Evolutionary conservation across 129 eudicot species (phyloP), one percentile per base, ranked within the genome.

Genomic region (Gnaphalium uliginosum): DNA sequence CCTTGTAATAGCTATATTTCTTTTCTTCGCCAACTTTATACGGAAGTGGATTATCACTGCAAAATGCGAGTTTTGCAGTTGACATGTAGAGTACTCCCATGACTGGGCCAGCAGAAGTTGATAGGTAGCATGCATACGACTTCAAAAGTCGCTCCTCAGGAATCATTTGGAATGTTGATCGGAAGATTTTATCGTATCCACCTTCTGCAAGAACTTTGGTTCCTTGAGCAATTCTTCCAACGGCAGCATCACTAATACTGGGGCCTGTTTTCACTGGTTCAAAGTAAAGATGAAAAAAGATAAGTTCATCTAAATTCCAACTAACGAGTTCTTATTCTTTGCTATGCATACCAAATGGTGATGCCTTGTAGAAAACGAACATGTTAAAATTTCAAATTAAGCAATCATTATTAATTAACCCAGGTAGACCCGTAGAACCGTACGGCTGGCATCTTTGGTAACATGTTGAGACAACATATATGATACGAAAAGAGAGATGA

Each of bases 201-300:
- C 96, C 92, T 78, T 86, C 92, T 57, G 96, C 83, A 25, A 89
- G 73, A 32, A 81, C 92, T 77, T 87, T 86, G 15, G 96, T 86
- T 46, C 88, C 88, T 39, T 87, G 86, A 24, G 86, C 88, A 60
- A 89, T 79, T 73, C 88, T 84, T 75, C 89, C 91, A 68, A 86
- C 78, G 8, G 95, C 87, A 22, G 95, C 85, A 79, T 78, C 91
- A 22, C 87, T 46, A 51, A 89, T 77, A 69, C 91, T 84, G 0
- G 91, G 84, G 29, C 84, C 91, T 39, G 86, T 89, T 70, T 86
- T 89, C 84, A 89, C 95, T 89, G 79, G 63, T 81, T 19, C 64
- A 76, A 48, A 56, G 1, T 6, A 48, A 63, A 53, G 29, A 32
- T 59, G n/a, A 14, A 27, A 6, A 54, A n/a, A 56, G 7, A 24